Base-by-base conservation (phyloP, 2,329 filamentous ascomycete genomes). In the Paecilomyces sp. region DNA sequence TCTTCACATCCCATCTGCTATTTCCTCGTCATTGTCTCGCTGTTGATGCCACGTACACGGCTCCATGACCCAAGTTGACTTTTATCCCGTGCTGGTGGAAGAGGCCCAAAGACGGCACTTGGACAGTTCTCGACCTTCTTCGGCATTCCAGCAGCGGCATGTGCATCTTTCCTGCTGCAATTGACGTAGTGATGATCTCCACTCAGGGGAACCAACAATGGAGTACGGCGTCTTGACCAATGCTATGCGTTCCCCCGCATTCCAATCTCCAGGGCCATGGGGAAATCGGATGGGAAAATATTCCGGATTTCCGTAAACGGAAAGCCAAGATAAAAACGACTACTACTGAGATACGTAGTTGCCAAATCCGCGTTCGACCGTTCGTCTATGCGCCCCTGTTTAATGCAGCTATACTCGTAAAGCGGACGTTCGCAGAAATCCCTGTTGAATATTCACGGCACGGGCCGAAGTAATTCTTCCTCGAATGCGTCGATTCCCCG, bases 401-500 rank as follows among this genome's bases (percentile, higher is more conserved):
- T 3, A 8, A 33, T 33, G 31, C 31, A 33, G 31, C 8, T 12
- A 11, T 33, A 33, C 31, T 5, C 9, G 11, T 47, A 22, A 3
- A 47, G 2, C 9, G 5, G 41, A 47, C 41, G 41, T 47, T 47
- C 22, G 41, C 41, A 7, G 9, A 18, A 7, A 18, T 15, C 3
- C 5, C 18, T 18, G 41, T 18, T 18, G 41, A 47, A 47, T 47
- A 47, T 60, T 54, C 53, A 41, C 41, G 54, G 41, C 50, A 57
- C 56, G 33, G 51, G 56, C 33, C 47, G 55, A n/a, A 63, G 53
- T n/a, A 76, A 58, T 25, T 73, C 70, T 53, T 65, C 60, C 60
- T 76, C 70, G 57, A 77, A 76, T 3, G 60, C 61, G 34, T 69
- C 68, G 47, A 75, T 64, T 6, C 71, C 70, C 7, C 69, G 65